phyloP scores from a whole-genome alignment of 768 basidiomycete genomes.

The Galerina marginata region DNA sequence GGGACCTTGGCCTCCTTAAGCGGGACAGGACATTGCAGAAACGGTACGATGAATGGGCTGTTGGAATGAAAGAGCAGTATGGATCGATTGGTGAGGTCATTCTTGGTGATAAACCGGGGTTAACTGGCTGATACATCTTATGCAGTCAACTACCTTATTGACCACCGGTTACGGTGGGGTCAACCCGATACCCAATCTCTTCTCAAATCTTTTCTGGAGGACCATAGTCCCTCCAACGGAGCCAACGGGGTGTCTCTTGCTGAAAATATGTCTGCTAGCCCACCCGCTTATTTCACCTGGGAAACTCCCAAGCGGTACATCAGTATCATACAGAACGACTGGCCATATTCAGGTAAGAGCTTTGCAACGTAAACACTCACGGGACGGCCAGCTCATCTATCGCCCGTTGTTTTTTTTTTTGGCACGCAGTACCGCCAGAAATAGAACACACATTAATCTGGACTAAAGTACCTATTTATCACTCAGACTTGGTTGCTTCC shows the following conservation, averaged over 20 bases:
- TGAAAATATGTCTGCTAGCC: constrained; percentile 27
- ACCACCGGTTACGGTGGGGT: constrained; percentile 78
- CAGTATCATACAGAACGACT: constrained; percentile 82
- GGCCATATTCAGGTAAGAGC: constrained; percentile 81
- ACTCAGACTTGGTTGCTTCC: constrained; percentile 56
- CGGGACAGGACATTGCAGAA: constrained; percentile 72
- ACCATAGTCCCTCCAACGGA: constrained; percentile 16
- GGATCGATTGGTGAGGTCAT: constrained; percentile 65
- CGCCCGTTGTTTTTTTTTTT: not conserved
- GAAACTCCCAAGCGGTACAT: constrained; percentile 62
- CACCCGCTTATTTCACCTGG: constrained; percentile 65
- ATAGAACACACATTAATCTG: constrained; percentile 81
- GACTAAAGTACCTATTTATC: constrained; percentile 76
- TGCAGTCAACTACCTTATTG: constrained; percentile 75
- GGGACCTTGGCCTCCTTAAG: constrained; percentile 82
- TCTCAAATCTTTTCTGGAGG: constrained; percentile 59
- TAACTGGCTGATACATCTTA: not conserved
- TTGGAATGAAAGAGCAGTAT: constrained; percentile 58
- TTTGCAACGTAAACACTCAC: not conserved
- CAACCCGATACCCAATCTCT: constrained; percentile 66
- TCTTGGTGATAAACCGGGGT: not conserved
- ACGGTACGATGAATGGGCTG: constrained; percentile 66
- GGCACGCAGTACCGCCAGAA: constrained; percentile 61
- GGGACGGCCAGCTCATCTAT: not conserved
- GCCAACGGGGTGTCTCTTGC: constrained; percentile 25